These are phyloP conservation scores for Aegle marmelos DNA, from an alignment of 345 rosid species.

Conservation along the genomic window DNA sequence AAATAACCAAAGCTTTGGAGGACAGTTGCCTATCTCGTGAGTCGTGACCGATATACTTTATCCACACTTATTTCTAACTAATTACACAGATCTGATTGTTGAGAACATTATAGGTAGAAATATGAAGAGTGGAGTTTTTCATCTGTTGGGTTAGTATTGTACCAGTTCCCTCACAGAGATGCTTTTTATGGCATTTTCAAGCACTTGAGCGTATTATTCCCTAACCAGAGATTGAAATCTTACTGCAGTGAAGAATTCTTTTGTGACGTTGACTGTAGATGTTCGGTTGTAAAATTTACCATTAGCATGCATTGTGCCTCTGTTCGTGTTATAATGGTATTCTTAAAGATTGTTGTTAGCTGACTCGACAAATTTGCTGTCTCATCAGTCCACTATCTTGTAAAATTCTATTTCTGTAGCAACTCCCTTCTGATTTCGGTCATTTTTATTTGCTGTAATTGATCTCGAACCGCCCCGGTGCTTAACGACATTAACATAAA, in stretches of 20 bases:
- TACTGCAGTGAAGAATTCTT: background rate
- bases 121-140: slow-evolving; percentile 10
- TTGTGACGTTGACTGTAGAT: slow-evolving; percentile 2
- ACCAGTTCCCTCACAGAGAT: background rate
- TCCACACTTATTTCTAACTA: slow-evolving; percentile 17
- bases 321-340: background rate
- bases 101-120: slow-evolving; percentile 14
- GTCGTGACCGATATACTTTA: slow-evolving; percentile 14
- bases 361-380: background rate
- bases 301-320: background rate
- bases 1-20: slow-evolving; percentile 25
- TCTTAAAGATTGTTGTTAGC: slow-evolving; percentile 1
- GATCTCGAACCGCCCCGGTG: too few relatives aligned
- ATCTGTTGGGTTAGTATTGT: slow-evolving; percentile 6
- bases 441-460: background rate
- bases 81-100: slow-evolving; percentile 9
- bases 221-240: slow-evolving; percentile 13
- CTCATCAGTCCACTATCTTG: background rate
- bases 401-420: background rate
- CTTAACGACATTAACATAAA: background rate
- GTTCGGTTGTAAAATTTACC: background rate
- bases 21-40: slow-evolving; percentile 25
- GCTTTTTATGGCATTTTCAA: slow-evolving; percentile 11
- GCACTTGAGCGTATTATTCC: slow-evolving; percentile 22
- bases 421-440: background rate